Percentiles rank a stretch among this genome's conserved stretches.
phyloP scores from a whole-genome alignment of 495 filamentous ascomycete genomes.

The Penicillium longicatenatum region DNA sequence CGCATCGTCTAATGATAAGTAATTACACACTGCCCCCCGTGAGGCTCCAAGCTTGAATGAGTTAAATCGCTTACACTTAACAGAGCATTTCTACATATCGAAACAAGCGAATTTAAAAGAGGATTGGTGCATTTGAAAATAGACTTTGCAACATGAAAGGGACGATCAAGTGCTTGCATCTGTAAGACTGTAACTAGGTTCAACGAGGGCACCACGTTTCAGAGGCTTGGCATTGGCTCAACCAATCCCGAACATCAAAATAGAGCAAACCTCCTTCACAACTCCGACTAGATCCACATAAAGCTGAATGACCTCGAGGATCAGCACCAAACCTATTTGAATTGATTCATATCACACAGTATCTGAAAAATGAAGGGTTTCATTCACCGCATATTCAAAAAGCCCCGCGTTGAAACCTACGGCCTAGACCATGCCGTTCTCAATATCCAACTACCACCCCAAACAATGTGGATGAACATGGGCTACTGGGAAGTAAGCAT shows the following conservation, averaged over 20 bases:
- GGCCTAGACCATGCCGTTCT: constrained; percentile 23
- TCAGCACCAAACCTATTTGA: not conserved
- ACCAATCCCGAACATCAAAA: not conserved
- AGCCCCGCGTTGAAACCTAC: constrained; percentile 10
- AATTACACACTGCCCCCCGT: too few species aligned
- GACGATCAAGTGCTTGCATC: too few species aligned
- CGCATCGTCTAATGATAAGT: too few species aligned
- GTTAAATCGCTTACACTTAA: too few species aligned
- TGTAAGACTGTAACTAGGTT: too few species aligned
- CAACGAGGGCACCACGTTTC: too few species aligned
- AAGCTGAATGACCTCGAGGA: not conserved
- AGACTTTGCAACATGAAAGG: too few species aligned
- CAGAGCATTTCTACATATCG: too few species aligned
- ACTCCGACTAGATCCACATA: not conserved
- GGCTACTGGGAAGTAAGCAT: constrained; percentile 20
- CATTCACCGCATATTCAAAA: not conserved
- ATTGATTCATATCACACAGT: not conserved
- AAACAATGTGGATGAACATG: constrained; percentile 27
- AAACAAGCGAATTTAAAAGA: too few species aligned
- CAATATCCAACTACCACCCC: constrained; percentile 16
- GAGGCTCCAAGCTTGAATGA: too few species aligned
- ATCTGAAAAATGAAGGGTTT: not conserved
- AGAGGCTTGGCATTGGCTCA: not conserved
- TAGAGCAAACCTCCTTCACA: not conserved
- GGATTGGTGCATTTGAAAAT: too few species aligned